phyloP scores from a whole-genome alignment of 148 eudicot genomes.

The Cornus controversa region DNA sequence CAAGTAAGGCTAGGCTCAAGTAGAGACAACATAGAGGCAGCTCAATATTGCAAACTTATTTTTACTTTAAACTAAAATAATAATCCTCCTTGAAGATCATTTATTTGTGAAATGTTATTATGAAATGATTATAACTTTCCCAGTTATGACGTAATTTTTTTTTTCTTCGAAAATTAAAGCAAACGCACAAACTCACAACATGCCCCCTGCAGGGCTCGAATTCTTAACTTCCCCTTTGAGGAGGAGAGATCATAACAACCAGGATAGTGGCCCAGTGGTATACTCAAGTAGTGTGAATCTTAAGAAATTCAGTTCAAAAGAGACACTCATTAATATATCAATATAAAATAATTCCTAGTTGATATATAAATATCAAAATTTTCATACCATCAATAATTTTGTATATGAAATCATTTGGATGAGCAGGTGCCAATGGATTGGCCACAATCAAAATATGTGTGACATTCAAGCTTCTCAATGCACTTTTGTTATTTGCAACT shows the following conservation, averaged over 20 bases:
- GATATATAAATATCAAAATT: not conserved
- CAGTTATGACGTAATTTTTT: too few species aligned
- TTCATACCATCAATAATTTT: constrained; percentile 64
- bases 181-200: too few species aligned
- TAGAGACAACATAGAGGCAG: not conserved
- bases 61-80: not conserved
- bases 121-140: too few species aligned
- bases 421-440: constrained; percentile 40
- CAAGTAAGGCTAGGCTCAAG: not conserved
- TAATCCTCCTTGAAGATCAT: not conserved
- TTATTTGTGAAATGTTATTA: not conserved
- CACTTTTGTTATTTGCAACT: constrained; percentile 69
- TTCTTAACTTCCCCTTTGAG: too few species aligned
- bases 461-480: constrained; percentile 64
- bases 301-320: not conserved
- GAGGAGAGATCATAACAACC: not conserved
- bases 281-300: not conserved
- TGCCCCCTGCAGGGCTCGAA: too few species aligned
- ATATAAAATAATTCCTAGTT: not conserved
- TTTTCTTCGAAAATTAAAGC: too few species aligned
- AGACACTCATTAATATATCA: not conserved
- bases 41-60: not conserved
- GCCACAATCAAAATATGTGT: constrained; percentile 85
- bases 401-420: constrained; percentile 63
- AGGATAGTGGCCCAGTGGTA: not conserved